phyloP scores from a whole-genome alignment of 441 rosid genomes.

The Adansonia rubrostipa region DNA sequence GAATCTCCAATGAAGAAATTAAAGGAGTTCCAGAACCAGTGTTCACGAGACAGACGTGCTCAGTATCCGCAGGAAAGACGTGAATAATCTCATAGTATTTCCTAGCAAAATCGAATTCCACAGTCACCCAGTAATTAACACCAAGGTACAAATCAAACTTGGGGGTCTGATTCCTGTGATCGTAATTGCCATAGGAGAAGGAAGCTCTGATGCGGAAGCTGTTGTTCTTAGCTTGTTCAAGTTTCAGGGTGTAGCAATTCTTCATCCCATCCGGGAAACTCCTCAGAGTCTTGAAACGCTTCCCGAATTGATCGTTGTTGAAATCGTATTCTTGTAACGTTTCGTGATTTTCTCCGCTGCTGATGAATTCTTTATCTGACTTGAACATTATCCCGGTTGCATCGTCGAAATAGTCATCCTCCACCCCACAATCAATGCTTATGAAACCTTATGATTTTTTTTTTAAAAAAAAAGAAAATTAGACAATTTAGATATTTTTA shows the following conservation, averaged over 20 bases:
- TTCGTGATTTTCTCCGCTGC: not conserved
- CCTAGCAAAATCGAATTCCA: not conserved
- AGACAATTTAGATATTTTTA: not conserved
- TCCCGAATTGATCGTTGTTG: not conserved
- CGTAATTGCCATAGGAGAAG: constrained; percentile 5
- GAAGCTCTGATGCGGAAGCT: constrained; percentile 15
- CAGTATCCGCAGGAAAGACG: not conserved
- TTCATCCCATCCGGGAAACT: not conserved
- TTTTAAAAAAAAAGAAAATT: not conserved
- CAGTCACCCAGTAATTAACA: constrained; percentile 6
- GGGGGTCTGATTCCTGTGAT: not conserved
- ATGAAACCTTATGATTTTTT: not conserved
- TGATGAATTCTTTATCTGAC: not conserved
- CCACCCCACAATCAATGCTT: constrained; percentile 10
- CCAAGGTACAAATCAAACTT: constrained; percentile 12
- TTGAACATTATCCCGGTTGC: not conserved
- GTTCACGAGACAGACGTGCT: not conserved
- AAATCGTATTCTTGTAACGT: not conserved
- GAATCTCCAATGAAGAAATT: constrained; percentile 5
- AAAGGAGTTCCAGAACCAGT: not conserved
- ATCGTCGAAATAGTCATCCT: not conserved
- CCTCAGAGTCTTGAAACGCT: not conserved
- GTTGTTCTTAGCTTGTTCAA: not conserved
- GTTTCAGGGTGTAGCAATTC: constrained; percentile 14
- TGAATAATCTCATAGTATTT: not conserved